A percentile compares a stretch with the other conserved stretches of the same genome.
These are phyloP conservation scores for Stagonosporopsis rhizophila DNA, from an alignment of 2,329 filamentous ascomycete genomes.

Conservation along the genomic window DNA sequence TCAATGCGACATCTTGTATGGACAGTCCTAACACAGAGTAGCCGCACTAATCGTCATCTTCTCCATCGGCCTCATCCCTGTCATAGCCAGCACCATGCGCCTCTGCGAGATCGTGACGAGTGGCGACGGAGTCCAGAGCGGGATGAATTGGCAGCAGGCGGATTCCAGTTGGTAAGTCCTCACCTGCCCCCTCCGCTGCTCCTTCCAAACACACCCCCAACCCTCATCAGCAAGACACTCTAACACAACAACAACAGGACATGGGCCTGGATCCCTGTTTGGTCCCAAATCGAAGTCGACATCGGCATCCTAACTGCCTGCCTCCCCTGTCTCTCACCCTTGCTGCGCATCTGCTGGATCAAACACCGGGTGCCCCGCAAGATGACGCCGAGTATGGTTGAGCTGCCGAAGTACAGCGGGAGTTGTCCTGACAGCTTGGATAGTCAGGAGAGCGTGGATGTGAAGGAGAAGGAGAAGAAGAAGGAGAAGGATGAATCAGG, in stretches of 20 bases:
- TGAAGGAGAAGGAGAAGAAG: background rate
- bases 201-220: too few relatives aligned
- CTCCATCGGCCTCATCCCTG: conserved; percentile 37
- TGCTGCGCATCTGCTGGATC: conserved; percentile 32
- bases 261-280: conserved; percentile 39
- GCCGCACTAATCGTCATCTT: conserved; percentile 36
- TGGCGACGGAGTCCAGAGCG: conserved; percentile 15
- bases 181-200: too few relatives aligned
- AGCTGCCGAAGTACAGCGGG: conserved; percentile 24
- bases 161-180: conserved; percentile 32
- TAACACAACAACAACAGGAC: conserved; percentile 13
- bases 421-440: conserved; percentile 7
- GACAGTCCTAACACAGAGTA: conserved; percentile 4
- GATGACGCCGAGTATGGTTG: conserved; percentile 19
- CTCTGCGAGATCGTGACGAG: conserved; percentile 36
- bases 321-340: conserved; percentile 35
- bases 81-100: conserved; percentile 37
- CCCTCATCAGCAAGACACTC: background rate
- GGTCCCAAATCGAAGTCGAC: conserved; percentile 44
- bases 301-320: conserved; percentile 38
- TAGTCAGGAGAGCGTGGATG: background rate
- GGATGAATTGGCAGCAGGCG: conserved; percentile 24
- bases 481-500: background rate
- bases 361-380: conserved; percentile 19
- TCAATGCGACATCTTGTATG: background rate